Base-by-base conservation (phyloP, 257 asterid genomes). In the Salvia rosmarinus region DNA sequence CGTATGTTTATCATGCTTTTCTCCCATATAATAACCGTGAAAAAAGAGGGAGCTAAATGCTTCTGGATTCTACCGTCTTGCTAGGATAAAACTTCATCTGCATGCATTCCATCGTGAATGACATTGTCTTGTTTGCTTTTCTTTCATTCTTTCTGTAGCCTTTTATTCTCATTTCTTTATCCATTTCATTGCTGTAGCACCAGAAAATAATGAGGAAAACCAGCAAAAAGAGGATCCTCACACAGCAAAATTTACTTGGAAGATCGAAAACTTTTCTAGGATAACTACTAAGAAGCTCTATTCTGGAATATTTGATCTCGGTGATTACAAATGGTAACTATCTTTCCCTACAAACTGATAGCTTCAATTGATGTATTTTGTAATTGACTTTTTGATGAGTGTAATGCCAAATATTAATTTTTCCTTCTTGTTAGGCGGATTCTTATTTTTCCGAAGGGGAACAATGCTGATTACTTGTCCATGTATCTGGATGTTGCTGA, bases 401-500 rank as follows among this genome's bases (percentile, higher is more conserved):
- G 60, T 54, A 43, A 17, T 46, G 19, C 17, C 56, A 34, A 40
- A 52, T 44, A 69, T 60, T 30, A 37, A 23, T 74, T 52, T 64
- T 42, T 43, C 47, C 61, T 64, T 65, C 72, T 61, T 77, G 40
- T 49, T 81, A 86, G 91, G 91, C 79, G 89, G 83, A 73, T 86
- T 78, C 83, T 86, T 47, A 73, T 82, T 44, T 82, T 80, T 68
- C 85, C 85, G 2, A 77, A 75, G 75, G 91, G 86, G 64, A 84
- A 86, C 79, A 75, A 77, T 60, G 68, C 70, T 51, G 83, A 79
- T 28, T 40, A 8, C 67, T 59, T 86, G 69, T 82, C 91, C 69
- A 67, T 86, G 81, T 86, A 84, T 79, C 74, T 86, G 63, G 91
- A 77, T 30, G 87, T 81, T 57, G 86, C 85, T 49, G 89, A 84